Percentiles rank a stretch among this genome's conserved stretches.
Evolutionary conservation across 1,284 basidiomycete species (phyloP).

Genomic region (Ustilago vetiveriae): DNA sequence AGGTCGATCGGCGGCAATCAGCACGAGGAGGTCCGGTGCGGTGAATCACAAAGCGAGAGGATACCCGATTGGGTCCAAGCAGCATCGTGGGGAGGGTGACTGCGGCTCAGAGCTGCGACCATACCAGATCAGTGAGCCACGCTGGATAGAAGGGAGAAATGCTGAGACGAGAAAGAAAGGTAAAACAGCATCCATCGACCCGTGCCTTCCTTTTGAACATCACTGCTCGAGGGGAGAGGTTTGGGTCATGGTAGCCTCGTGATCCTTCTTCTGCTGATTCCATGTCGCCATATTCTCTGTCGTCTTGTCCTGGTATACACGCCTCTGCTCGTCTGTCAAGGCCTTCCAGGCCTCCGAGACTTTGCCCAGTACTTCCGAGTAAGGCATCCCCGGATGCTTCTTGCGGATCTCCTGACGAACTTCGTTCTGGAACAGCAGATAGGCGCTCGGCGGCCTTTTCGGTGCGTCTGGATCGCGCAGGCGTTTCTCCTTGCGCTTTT

Average conservation of each 20-base stretch:
- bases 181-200: no score
- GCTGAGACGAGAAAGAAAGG: no score
- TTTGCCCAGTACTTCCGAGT: constrained; percentile 57
- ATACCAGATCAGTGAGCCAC: no score
- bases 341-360: constrained; percentile 59
- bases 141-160: no score
- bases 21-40: no score
- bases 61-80: no score
- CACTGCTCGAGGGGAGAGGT: constrained; percentile 24
- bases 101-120: no score
- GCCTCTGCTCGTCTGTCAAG: constrained; percentile 54
- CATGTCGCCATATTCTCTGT: constrained; percentile 56
- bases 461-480: constrained; percentile 59
- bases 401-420: constrained; percentile 58
- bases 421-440: constrained; percentile 63
- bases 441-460: constrained; percentile 61
- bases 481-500: constrained; percentile 51
- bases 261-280: constrained; percentile 55
- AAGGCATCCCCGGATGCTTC: constrained; percentile 53
- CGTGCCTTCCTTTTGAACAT: constrained; percentile 2
- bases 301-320: constrained; percentile 58
- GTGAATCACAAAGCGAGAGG: no score
- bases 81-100: no score
- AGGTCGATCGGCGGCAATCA: no score
- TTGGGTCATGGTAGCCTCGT: constrained; percentile 38